A percentile compares a stretch with the other conserved stretches of the same genome.
phyloP scores from a whole-genome alignment of 2,329 filamentous ascomycete species.

The Fusarium subglutinans region DNA sequence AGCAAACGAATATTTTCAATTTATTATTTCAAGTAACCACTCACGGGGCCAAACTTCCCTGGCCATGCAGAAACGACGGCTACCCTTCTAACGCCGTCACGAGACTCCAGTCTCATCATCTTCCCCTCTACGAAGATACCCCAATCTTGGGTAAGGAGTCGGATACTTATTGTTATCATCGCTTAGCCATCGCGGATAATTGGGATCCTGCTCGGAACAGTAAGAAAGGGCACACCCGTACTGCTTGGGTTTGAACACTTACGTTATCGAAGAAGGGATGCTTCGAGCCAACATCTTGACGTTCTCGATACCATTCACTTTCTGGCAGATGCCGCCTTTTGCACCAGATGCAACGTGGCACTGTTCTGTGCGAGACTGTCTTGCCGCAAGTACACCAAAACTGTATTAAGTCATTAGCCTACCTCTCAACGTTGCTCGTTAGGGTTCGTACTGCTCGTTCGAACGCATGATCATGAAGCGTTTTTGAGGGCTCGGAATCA shows the following conservation, averaged over 20 bases:
- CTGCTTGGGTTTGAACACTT: not conserved
- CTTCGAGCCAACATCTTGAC: not conserved
- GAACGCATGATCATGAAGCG: not conserved
- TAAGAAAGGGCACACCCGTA: rapidly evolving
- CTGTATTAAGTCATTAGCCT: not conserved
- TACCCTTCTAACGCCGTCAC: rapidly evolving
- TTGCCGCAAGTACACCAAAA: constrained; percentile 29
- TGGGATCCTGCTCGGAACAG: not conserved
- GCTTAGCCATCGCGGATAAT: constrained; percentile 19
- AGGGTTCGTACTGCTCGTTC: not conserved
- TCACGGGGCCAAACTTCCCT: not conserved
- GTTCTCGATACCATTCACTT: constrained; percentile 6
- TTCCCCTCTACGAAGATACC: not conserved
- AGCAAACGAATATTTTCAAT: not conserved
- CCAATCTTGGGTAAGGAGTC: constrained; percentile 2
- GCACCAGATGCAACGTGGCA: constrained; percentile 24
- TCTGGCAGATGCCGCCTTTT: constrained; percentile 22
- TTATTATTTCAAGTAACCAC: not conserved
- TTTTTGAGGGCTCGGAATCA: constrained; percentile 14
- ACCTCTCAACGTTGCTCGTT: rapidly evolving
- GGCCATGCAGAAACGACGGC: rapidly evolving
- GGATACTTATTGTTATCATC: constrained; percentile 2
- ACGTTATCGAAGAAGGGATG: constrained; percentile 31
- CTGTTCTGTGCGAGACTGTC: not conserved
- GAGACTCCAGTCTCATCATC: rapidly evolving